phyloP scores from a whole-genome alignment of 805 yeast genomes.

The Ogataea allantospora region DNA sequence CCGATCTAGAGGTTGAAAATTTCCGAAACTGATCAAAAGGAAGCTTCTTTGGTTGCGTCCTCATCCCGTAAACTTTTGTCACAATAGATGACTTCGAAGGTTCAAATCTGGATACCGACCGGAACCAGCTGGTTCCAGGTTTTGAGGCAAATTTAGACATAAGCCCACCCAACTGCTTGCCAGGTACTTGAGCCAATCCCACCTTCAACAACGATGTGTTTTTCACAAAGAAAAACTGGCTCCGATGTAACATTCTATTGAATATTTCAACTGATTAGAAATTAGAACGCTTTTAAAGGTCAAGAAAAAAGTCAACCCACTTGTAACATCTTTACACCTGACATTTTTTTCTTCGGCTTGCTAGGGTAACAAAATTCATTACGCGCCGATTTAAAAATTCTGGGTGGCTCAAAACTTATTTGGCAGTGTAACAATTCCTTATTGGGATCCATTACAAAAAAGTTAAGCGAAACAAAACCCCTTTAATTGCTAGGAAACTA shows the following conservation, averaged over 20 bases:
- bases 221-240: conserved; percentile 58
- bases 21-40: conserved; percentile 10
- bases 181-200: conserved; percentile 20
- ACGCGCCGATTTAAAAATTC: neutral
- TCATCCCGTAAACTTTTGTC: conserved; percentile 6
- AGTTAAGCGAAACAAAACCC: conserved; percentile 2
- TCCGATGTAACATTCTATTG: conserved; percentile 42
- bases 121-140: neutral
- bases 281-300: conserved; percentile 4
- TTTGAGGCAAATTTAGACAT: conserved; percentile 1
- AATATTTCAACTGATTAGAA: conserved; percentile 4
- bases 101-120: neutral
- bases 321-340: conserved; percentile 5
- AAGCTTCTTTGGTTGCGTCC: neutral
- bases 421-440: conserved; percentile 9
- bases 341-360: neutral
- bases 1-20: conserved; percentile 16
- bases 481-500: conserved; percentile 6
- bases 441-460: conserved; percentile 8
- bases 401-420: conserved; percentile 1
- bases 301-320: conserved; percentile 2
- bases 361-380: neutral
- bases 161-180: conserved; percentile 8
- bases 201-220: conserved; percentile 44
- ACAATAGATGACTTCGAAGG: neutral